phyloP scores from a whole-genome alignment of 176 grass and related monocot species.

The Lolium rigidum region DNA sequence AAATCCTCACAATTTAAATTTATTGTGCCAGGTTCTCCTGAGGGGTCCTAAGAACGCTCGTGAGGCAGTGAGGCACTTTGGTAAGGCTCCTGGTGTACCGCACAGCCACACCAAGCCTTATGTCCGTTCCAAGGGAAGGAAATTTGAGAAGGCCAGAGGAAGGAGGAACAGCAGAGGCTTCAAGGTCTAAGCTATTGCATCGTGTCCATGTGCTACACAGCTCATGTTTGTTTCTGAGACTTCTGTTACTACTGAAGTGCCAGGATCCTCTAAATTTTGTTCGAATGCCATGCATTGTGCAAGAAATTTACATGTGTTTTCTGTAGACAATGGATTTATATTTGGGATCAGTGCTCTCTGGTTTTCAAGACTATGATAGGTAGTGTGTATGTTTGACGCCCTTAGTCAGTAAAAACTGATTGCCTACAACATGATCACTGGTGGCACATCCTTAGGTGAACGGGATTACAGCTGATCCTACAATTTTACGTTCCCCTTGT shows the following conservation, averaged over 20 bases:
- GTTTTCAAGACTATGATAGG: neutral
- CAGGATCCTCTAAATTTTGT: conserved; percentile 48
- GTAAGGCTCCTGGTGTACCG: conserved; percentile 70
- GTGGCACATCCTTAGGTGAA: too few species aligned
- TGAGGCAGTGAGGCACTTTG: conserved; percentile 82
- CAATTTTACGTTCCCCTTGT: too few species aligned
- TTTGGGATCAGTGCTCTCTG: neutral
- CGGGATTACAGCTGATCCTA: too few species aligned
- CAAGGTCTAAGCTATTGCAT: conserved; percentile 49
- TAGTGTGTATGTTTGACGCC: too few species aligned
- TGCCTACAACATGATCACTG: too few species aligned
- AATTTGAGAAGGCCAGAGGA: conserved; percentile 84
- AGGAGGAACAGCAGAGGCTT: conserved; percentile 85
- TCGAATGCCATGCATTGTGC: neutral
- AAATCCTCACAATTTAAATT: conserved; percentile 13
- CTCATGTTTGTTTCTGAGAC: conserved; percentile 5
- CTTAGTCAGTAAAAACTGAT: too few species aligned
- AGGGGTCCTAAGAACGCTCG: conserved; percentile 81
- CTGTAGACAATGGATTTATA: neutral
- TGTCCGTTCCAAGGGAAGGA: conserved; percentile 74
- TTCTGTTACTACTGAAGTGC: conserved; percentile 28
- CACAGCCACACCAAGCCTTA: conserved; percentile 86
- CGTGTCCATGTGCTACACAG: conserved; percentile 5
- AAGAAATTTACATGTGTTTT: neutral
- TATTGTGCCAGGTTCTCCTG: conserved; percentile 54